These are phyloP conservation scores for Pythium volutum DNA, from an alignment of 352 stramenopile genomes.

Conservation along the genomic window DNA sequence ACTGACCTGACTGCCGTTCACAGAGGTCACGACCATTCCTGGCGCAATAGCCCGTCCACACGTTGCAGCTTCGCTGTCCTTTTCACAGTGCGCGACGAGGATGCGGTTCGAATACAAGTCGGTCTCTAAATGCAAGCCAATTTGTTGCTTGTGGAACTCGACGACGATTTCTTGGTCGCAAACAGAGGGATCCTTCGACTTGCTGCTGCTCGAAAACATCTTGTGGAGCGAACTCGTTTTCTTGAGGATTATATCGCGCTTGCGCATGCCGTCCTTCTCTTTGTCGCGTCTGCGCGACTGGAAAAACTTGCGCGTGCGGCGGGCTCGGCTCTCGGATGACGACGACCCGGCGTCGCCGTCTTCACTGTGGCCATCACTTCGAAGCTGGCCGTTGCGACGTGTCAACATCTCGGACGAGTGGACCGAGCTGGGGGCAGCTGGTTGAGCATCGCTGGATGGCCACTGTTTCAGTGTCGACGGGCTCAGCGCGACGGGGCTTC, in stretches of 20 bases:
- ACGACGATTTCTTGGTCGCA: conserved; percentile 42
- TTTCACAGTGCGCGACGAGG: conserved; percentile 59
- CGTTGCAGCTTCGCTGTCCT: conserved; percentile 49
- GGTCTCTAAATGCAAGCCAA: conserved; percentile 68
- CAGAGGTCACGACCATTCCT: conserved; percentile 58
- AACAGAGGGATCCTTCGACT: not conserved
- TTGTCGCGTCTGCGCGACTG: conserved; percentile 11
- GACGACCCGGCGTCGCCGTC: not conserved
- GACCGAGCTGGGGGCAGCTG: not conserved
- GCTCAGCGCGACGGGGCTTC: not conserved
- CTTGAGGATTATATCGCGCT: conserved; percentile 22
- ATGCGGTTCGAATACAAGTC: conserved; percentile 59
- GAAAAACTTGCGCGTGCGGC: conserved; percentile 13
- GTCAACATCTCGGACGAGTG: not conserved
- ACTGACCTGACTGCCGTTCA: conserved; percentile 49
- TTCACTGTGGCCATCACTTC: conserved; percentile 16
- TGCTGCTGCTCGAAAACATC: conserved; percentile 23
- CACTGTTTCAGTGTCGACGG: not conserved
- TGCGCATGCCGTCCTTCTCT: conserved; percentile 3
- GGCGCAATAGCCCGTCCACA: conserved; percentile 38
- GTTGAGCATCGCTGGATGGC: not conserved
- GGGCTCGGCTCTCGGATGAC: not conserved
- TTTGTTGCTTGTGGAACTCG: conserved; percentile 55
- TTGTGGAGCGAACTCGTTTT: conserved; percentile 28
- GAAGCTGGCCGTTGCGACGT: not conserved